These are phyloP conservation scores for Acer negundo DNA, from an alignment of 345 rosid genomes.

Conservation along the genomic window DNA sequence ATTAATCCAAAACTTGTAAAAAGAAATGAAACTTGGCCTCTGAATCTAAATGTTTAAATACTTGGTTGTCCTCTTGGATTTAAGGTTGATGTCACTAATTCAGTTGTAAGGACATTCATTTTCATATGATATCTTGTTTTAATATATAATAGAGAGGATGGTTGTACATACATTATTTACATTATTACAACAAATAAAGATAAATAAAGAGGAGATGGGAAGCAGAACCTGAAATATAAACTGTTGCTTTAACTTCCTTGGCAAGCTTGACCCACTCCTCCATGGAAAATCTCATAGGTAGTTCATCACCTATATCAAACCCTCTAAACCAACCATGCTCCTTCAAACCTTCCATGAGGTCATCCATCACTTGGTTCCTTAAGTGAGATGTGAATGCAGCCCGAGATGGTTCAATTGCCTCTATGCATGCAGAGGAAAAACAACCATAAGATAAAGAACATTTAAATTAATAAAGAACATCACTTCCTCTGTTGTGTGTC, in stretches of 20 bases:
- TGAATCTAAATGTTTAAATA: no score
- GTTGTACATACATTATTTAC: no score
- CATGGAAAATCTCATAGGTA: slow-evolving; percentile 56
- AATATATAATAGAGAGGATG: no score
- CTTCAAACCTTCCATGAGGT: slow-evolving; percentile 67
- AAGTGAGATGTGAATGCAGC: slow-evolving; percentile 78
- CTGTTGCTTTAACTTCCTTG: slow-evolving; percentile 67
- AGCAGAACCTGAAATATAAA: slow-evolving; percentile 81
- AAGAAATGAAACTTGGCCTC: no score
- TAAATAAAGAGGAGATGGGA: not conserved
- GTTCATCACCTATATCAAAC: slow-evolving; percentile 74
- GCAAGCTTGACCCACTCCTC: slow-evolving; percentile 80
- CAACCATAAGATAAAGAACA: no score
- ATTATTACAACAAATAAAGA: no score
- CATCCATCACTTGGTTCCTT: slow-evolving; percentile 71
- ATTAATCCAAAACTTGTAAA: no score
- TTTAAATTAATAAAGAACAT: no score
- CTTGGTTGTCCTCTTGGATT: no score
- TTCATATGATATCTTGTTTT: no score
- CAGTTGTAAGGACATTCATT: no score
- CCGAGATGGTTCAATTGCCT: slow-evolving; percentile 82
- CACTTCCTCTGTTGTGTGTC: slow-evolving; percentile 98
- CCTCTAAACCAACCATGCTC: slow-evolving; percentile 80
- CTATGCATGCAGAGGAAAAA: slow-evolving; percentile 77
- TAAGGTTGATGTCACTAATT: no score